phyloP scores from a whole-genome alignment of 495 filamentous ascomycete genomes.

The Neurospora tetrasperma region DNA sequence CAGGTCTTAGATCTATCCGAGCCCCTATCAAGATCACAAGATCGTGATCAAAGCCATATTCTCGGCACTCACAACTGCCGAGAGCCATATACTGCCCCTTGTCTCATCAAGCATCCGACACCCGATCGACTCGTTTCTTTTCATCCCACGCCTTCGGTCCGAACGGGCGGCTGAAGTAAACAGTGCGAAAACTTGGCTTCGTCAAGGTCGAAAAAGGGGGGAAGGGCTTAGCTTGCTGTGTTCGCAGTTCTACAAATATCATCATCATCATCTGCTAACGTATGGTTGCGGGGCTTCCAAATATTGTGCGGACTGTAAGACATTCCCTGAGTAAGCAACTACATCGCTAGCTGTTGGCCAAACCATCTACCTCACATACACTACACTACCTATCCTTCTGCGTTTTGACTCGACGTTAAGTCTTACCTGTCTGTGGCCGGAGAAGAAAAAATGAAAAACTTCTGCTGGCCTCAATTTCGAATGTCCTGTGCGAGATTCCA shows the following conservation, averaged over 20 bases:
- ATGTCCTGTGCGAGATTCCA: too few relatives aligned
- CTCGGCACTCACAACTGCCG: neutral
- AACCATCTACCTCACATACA: too few relatives aligned
- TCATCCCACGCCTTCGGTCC: neutral
- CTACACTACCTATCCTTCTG: too few relatives aligned
- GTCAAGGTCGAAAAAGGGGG: neutral
- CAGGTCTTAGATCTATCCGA: neutral
- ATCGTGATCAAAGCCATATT: neutral
- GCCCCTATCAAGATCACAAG: neutral
- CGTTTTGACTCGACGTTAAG: too few relatives aligned
- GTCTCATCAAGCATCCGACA: neutral
- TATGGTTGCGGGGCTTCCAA: too few relatives aligned
- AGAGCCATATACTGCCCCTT: neutral
- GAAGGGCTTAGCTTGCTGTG: too few relatives aligned
- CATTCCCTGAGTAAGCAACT: too few relatives aligned
- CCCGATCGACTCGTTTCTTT: neutral
- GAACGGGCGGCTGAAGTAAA: neutral
- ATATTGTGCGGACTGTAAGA: too few relatives aligned
- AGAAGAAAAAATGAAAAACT: too few relatives aligned
- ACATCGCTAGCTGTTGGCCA: too few relatives aligned
- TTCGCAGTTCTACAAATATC: neutral
- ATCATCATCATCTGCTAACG: neutral
- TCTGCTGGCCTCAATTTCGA: too few relatives aligned
- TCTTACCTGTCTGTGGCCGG: too few relatives aligned
- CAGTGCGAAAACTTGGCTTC: neutral